Evolutionary conservation across 495 filamentous ascomycete genomes (phyloP).

Genomic region (Penicillium arizonense): DNA sequence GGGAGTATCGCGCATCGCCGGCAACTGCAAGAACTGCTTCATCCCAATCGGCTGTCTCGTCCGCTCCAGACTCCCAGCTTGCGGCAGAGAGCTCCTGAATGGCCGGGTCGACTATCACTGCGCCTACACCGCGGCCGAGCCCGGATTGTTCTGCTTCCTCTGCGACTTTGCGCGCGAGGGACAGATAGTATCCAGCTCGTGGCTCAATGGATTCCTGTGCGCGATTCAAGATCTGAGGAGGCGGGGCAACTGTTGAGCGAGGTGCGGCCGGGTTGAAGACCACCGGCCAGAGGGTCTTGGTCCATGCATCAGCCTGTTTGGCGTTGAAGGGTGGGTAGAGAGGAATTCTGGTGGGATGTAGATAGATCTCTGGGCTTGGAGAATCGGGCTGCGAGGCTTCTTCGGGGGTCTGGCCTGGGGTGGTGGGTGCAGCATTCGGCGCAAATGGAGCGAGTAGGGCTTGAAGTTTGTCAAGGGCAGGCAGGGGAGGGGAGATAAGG

Average conservation of each 20-base stretch:
- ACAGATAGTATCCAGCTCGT: conserved; percentile 57
- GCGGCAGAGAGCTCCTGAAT: conserved; percentile 25
- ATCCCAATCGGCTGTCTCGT: conserved; percentile 24
- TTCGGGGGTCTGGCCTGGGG: conserved; percentile 14
- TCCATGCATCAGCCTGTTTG: conserved; percentile 75
- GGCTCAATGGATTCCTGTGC: conserved; percentile 55
- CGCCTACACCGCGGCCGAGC: conserved; percentile 69
- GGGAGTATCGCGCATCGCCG: conserved; percentile 71
- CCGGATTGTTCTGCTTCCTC: conserved; percentile 51
- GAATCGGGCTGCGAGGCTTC: background rate
- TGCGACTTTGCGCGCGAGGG: conserved; percentile 64
- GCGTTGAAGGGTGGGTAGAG: conserved; percentile 70
- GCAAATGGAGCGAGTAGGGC: conserved; percentile 36
- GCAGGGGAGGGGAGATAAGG: conserved; percentile 36
- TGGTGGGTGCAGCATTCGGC: conserved; percentile 8
- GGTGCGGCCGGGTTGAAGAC: conserved; percentile 78
- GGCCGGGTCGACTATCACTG: conserved; percentile 71
- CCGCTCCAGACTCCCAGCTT: conserved; percentile 23
- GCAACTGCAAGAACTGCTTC: conserved; percentile 65
- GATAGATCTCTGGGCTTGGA: conserved; percentile 29
- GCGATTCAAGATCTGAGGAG: conserved; percentile 58
- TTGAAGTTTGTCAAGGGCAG: conserved; percentile 25
- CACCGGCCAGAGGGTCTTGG: conserved; percentile 78
- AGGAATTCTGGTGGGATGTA: conserved; percentile 63
- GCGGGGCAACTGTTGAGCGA: conserved; percentile 36